Percentiles rank a stretch among this genome's conserved stretches.
Evolutionary conservation across 148 eudicot species (phyloP).

Genomic region (Gaultheria prostrata): DNA sequence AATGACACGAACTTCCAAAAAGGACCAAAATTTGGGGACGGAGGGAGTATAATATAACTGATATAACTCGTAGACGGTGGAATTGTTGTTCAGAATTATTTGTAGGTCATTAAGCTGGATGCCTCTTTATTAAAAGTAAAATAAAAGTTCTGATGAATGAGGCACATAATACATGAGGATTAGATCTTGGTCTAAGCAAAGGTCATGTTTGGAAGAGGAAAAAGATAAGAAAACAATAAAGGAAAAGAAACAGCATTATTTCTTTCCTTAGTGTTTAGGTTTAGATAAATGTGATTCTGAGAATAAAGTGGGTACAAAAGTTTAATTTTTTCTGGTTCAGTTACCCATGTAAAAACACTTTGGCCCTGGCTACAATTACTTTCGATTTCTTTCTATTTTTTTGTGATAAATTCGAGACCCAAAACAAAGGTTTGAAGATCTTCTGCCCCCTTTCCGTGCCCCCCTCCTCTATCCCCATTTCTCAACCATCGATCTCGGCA

Average conservation of each 20-base stretch:
- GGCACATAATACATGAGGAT: neutral
- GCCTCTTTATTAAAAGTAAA: no score
- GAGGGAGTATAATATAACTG: no score
- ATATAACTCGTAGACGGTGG: no score
- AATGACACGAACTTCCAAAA: no score
- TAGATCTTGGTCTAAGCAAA: neutral
- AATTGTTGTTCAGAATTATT: no score
- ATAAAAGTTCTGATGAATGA: neutral
- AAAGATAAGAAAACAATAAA: neutral
- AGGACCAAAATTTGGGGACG: no score
- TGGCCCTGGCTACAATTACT: neutral
- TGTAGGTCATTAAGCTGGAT: neutral
- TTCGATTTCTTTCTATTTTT: neutral
- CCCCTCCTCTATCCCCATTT: no score
- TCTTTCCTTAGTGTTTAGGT: neutral
- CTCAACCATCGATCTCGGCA: no score
- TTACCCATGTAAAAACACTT: neutral
- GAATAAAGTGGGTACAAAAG: neutral
- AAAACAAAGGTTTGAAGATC: no score
- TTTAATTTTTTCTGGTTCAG: neutral
- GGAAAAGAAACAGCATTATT: neutral
- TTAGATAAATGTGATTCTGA: neutral
- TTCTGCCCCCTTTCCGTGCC: no score
- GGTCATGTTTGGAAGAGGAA: neutral
- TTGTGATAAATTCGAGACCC: neutral